Base-by-base conservation (phyloP, 75 land plant species). In the Isoetes taiwanensis region DNA sequence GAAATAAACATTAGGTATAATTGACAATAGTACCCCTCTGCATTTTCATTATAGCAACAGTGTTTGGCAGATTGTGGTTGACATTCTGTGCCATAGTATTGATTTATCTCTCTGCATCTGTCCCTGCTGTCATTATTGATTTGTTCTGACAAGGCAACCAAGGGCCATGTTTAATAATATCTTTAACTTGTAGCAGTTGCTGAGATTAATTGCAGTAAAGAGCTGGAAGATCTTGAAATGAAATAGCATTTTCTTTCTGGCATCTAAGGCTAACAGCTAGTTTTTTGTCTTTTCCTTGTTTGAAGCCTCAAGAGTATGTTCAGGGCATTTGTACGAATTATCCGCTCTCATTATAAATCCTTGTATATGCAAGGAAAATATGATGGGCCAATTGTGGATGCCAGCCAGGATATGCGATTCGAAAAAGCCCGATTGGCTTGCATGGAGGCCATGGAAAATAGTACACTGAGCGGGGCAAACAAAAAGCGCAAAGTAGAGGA, bases 381-480 rank as follows among this genome's bases (percentile, higher is more conserved):
- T 28, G 46, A 56, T 31, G 64, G 63, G 12, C 64, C 64, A 58
- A 62, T 53, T 30, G 64, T 62, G 17, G 64, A 62, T 62, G 64
- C 64, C 31, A 58, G 64, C 27, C 56, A 62, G 28, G 64, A 62
- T 31, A 32, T 23, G n/a, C 30, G 56, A 25, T 62, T 62, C 28
- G 64, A 62, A 38, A 62, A 62, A 24, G 64, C 64, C 30, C 64
- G 64, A n/a, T 20, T 62, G n/a, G 64, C 64, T 12, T 62, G 64
- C 25, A 54, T 62, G 32, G 63, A 57, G 64, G 64, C 64, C 2
- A 62, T 62, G 64, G 57, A 62, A 28, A 31, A 62, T 63, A 62
- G 64, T 29, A 24, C 57, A 29, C 26, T 32, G 20, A 16, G 33
- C 21, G 64, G 64, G 11, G 64, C 60, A 59, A 62, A 58, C 28